Evolutionary conservation across 2,329 filamentous ascomycete genomes (phyloP).

Genomic region (Hypoxylon sp.): DNA sequence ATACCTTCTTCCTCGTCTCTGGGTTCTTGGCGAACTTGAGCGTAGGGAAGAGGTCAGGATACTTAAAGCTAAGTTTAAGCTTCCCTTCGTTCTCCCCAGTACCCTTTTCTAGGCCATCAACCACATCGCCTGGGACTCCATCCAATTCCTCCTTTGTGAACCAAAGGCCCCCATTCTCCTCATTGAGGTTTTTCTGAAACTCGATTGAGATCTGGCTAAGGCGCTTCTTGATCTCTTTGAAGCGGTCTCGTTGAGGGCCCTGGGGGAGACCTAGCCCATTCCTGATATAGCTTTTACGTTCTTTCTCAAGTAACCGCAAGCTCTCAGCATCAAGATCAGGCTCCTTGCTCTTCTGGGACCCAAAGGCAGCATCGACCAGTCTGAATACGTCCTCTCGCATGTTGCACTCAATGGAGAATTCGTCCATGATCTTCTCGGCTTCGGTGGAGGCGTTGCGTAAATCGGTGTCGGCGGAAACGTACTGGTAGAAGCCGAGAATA

Average conservation of each 20-base stretch:
- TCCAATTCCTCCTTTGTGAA: constrained; percentile 80
- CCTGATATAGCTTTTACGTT: constrained; percentile 81
- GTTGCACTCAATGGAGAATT: constrained; percentile 81
- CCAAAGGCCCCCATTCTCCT: constrained; percentile 86
- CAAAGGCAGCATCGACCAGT: constrained; percentile 72
- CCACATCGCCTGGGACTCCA: constrained; percentile 80
- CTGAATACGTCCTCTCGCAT: constrained; percentile 88
- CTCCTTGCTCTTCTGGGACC: constrained; percentile 68
- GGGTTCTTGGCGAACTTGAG: constrained; percentile 82
- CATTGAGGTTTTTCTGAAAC: constrained; percentile 85
- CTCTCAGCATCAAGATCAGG: constrained; percentile 76
- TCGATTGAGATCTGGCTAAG: constrained; percentile 80
- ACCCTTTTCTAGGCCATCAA: constrained; percentile 78
- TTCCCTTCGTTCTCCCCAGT: constrained; percentile 80
- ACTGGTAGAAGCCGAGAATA: constrained; percentile 85
- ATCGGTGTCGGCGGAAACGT: constrained; percentile 77
- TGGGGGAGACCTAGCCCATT: constrained; percentile 81
- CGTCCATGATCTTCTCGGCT: constrained; percentile 81
- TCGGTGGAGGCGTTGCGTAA: constrained; percentile 83
- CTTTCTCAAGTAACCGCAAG: constrained; percentile 80
- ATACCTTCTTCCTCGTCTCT: constrained; percentile 77
- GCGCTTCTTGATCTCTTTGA: constrained; percentile 89
- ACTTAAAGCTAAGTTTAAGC: constrained; percentile 84
- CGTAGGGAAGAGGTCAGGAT: constrained; percentile 83
- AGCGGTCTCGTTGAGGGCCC: constrained; percentile 79